Percentiles rank a stretch among this genome's conserved stretches.
Conservation (phyloP, 2,329 filamentous ascomycete species). For the Leptographium wingfieldii region DNA sequence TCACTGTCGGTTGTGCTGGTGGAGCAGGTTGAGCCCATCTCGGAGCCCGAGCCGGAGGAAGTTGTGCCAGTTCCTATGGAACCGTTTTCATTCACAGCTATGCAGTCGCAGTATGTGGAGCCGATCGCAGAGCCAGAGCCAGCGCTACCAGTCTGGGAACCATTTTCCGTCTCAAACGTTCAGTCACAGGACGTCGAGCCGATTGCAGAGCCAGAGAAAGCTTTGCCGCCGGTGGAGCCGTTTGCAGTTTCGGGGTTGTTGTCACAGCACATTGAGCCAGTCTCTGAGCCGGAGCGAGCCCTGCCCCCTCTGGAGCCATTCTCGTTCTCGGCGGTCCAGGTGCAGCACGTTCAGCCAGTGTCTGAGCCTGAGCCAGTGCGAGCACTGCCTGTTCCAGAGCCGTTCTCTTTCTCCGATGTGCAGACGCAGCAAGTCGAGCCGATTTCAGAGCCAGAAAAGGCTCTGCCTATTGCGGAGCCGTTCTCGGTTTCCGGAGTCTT, state of each 20-base stretch:
- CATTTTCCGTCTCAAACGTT: not conserved
- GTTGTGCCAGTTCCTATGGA: not conserved
- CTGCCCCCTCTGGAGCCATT: not conserved
- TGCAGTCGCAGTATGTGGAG: not conserved
- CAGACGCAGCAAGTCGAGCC: not conserved
- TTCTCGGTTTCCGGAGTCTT: slow-evolving; percentile 29
- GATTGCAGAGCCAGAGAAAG: not conserved
- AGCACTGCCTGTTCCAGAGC: not conserved
- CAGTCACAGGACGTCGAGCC: not conserved
- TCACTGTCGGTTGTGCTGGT: slow-evolving; percentile 30
- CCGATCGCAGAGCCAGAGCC: not conserved
- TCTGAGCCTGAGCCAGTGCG: not conserved
- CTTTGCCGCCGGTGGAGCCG: not conserved
- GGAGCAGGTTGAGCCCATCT: slow-evolving; percentile 18
- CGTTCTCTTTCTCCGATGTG: not conserved
- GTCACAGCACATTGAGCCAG: not conserved
- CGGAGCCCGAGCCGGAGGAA: not conserved
- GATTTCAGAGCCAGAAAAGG: not conserved
- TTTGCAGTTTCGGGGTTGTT: not conserved
- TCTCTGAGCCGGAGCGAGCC: not conserved
- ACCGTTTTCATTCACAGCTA: not conserved
- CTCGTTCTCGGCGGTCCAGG: not conserved
- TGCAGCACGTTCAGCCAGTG: not conserved
- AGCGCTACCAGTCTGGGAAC: not conserved
- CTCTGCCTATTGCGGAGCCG: not conserved